Base-by-base conservation (phyloP, 2,329 filamentous ascomycete species). In the Mycocentrospora acerina region DNA sequence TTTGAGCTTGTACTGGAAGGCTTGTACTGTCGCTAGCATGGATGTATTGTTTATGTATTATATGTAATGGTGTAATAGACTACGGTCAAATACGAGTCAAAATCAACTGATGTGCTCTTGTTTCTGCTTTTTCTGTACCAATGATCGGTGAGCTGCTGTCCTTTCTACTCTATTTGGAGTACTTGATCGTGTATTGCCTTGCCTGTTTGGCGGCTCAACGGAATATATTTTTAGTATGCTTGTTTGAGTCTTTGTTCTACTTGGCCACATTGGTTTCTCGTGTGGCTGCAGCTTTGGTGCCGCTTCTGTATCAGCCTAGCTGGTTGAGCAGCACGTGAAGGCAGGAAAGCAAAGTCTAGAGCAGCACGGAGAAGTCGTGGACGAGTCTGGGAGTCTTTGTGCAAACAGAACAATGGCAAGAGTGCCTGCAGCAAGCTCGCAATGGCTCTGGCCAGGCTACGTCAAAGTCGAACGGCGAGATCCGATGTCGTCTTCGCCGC, bases 31-130 rank as follows among this genome's bases (percentile, higher is more conserved):
- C 35, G 29, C 18, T 35, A 35, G 39, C 42, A 44, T 44, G 24
- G 32, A 24, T 40, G 22, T 37, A 18, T 44, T 38, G 38, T 35
- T 44, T 32, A 39, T 53, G 48, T 57, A 59, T 32, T 54, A 48
- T 55, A 57, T 51, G 53, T 51, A n/a, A n/a, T n/a, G n/a, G 48
- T 55, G 34, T 54, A 56, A 58, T 60, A 49, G 45, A 57, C 51
- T 39, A 52, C 46, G 46, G 44, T 38, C 30, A 42, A 46, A 37
- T 36, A 27, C 24, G 29, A 27, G 26, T 40, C 32, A 27, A 39
- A 27, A 24, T 40, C 32, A 27, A 39, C 38, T 29, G 28, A 24
- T 48, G 43, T 48, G 40, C 33, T 32, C 40, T 22, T 22, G 9
- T 5, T 22, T 22, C 24, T 39, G 28, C 19, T 14, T 24, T 17